phyloP scores from a whole-genome alignment of 306 rosid genomes.

The Echinosophora koreensis region DNA sequence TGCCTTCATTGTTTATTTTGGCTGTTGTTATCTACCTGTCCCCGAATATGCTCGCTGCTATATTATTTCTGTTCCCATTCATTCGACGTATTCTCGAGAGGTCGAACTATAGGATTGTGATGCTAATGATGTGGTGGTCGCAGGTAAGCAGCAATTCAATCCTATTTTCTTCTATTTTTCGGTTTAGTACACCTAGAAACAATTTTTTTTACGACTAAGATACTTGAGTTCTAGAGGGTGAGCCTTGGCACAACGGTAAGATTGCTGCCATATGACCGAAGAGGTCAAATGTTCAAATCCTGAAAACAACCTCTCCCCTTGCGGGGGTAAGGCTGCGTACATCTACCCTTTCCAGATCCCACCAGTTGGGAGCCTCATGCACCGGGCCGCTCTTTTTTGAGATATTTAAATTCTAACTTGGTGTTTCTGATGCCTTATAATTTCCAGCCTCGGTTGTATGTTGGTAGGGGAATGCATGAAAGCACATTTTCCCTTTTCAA shows the following conservation, averaged over 20 bases:
- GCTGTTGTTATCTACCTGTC: constrained; percentile 92
- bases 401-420: constrained; percentile 34
- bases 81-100: constrained; percentile 94
- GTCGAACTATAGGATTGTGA: constrained; percentile 86
- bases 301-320: too few relatives aligned
- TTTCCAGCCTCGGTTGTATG: constrained; percentile 95
- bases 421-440: constrained; percentile 44
- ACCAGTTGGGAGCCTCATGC: too few relatives aligned
- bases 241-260: too few relatives aligned
- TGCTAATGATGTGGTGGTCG: constrained; percentile 99
- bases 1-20: constrained; percentile 90
- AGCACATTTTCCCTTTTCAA: constrained; percentile 90
- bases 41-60: constrained; percentile 91
- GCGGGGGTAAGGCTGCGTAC: too few relatives aligned
- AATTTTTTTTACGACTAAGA: constrained; percentile 19
- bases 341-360: too few relatives aligned
- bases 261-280: too few relatives aligned
- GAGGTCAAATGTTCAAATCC: too few relatives aligned
- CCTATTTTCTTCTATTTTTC: background rate
- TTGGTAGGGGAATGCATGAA: constrained; percentile 99
- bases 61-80: constrained; percentile 85
- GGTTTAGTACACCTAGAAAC: constrained; percentile 11
- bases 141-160: constrained; percentile 65
- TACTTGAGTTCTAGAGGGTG: background rate
- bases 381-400: too few relatives aligned